Conservation (phyloP, 139 green algal genomes). For the Closterium sp. region DNA sequence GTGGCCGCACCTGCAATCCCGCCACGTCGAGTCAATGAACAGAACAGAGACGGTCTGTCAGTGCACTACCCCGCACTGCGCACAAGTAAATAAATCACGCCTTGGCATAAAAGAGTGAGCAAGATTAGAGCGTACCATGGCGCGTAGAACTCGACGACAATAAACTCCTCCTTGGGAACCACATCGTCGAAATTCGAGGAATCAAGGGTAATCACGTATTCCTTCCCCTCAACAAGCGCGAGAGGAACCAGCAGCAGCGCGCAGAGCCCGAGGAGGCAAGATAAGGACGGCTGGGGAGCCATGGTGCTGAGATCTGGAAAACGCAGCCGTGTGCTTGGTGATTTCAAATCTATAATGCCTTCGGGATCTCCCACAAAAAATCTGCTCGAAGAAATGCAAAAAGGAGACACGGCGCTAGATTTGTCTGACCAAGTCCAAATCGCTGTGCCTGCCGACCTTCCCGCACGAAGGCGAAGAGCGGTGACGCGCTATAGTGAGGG, state of each 20-base stretch:
- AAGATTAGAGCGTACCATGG: conserved; percentile 53
- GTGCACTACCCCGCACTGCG: neutral
- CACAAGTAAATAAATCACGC: too few relatives aligned
- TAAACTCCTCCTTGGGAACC: conserved; percentile 52
- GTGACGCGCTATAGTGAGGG: too few relatives aligned
- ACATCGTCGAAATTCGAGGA: conserved; percentile 57
- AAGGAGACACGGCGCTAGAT: too few relatives aligned
- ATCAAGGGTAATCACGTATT: conserved; percentile 25
- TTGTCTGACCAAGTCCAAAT: too few relatives aligned
- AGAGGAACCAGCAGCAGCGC: neutral
- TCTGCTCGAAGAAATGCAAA: too few relatives aligned
- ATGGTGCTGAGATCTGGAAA: neutral
- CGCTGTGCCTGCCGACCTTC: too few relatives aligned
- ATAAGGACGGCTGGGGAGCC: neutral
- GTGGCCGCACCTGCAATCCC: conserved; percentile 54
- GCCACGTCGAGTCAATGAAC: neutral
- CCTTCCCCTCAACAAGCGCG: neutral
- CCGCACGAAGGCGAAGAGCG: too few relatives aligned
- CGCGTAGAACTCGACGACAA: conserved; percentile 63
- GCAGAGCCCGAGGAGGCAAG: neutral
- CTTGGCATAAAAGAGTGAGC: too few relatives aligned
- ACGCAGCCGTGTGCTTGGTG: neutral
- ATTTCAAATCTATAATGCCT: too few relatives aligned
- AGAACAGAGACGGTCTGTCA: neutral
- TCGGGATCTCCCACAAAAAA: too few relatives aligned